Base-by-base conservation (phyloP, 108 stramenopile species). In the Cyclostephanos tholiformis region DNA sequence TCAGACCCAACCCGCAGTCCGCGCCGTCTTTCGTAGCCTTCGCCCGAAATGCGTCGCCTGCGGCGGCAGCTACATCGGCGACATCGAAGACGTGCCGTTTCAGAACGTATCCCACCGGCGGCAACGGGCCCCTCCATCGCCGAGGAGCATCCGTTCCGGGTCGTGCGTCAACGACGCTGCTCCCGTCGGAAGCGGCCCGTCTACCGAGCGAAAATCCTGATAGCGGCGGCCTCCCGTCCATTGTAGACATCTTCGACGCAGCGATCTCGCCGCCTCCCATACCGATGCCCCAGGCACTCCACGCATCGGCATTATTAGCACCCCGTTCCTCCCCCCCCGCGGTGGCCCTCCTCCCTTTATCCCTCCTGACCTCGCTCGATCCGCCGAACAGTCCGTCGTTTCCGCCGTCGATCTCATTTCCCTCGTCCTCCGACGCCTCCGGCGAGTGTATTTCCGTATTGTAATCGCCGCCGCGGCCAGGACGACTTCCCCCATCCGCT, bases 391-490 rank as follows among this genome's bases (percentile, higher is more conserved):
- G 57, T 17, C 23, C 26, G 53, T 8, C 53, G 9, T 26, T 20
- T 43, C 50, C 66, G 29, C 57, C 29, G 2, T 69, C 25, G 11
- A 19, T 29, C 6, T 20, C 70, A 57, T 72, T 67, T 58, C 60
- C 57, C 64, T 81, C 80, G n/a, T 75, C 80, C 8, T 81, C 80
- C 7, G 80, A 81, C 36, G 80, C 80, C 57, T 63, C 56, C 32
- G 80, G 80, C 52, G 80, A 81, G 12, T 71, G 80, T 23, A 81
- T 58, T 53, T 81, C 80, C 63, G 71, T 49, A 23, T 35, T 27
- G 59, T 81, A 81, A 8, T 66, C 43, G 41, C 65, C 64, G 11
- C 49, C 41, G n/a, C 46, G 41, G 25, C 63, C 71, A 26, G 22
- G 44, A 14, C 9, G 17, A 61, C 43, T 27, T 13, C 2, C 38